phyloP scores from a whole-genome alignment of 129 eudicot genomes.

The Logfia minima region DNA sequence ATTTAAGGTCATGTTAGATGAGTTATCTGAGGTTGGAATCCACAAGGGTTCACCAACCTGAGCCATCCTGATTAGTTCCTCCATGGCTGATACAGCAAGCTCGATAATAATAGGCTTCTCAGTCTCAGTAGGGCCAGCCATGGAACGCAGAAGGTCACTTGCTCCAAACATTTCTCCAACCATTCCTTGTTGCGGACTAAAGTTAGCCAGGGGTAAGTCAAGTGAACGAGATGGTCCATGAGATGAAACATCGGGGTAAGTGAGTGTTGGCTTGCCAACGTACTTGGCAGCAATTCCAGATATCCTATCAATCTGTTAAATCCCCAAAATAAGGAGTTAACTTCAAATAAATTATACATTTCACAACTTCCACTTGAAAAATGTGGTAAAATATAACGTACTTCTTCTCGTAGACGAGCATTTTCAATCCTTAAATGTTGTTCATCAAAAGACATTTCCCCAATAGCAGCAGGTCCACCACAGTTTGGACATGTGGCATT shows the following conservation, averaged over 20 bases:
- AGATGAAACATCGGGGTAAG: constrained; percentile 58
- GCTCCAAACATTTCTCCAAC: constrained; percentile 73
- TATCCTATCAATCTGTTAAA: constrained; percentile 75
- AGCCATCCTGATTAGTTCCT: constrained; percentile 84
- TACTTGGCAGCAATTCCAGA: constrained; percentile 93
- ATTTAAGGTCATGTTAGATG: constrained; percentile 46
- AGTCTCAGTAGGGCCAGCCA: constrained; percentile 61
- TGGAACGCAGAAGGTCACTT: constrained; percentile 63
- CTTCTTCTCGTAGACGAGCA: constrained; percentile 93
- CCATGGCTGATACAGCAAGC: constrained; percentile 97
- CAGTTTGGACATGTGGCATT: constrained; percentile 87
- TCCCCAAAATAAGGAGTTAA: neutral
- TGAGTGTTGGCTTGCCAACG: constrained; percentile 74
- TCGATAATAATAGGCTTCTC: constrained; percentile 86
- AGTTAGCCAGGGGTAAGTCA: constrained; percentile 64
- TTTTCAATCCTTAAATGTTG: constrained; percentile 90
- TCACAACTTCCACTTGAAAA: neutral
- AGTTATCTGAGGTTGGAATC: constrained; percentile 55
- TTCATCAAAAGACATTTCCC: constrained; percentile 96
- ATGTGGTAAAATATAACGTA: constrained; percentile 18
- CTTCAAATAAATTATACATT: neutral
- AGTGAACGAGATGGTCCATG: constrained; percentile 59
- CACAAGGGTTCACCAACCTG: constrained; percentile 84
- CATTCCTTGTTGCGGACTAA: constrained; percentile 53
- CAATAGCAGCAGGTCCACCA: constrained; percentile 89